These are phyloP conservation scores for Carex arenaria DNA, from an alignment of 202 grass and related monocot species.

Conservation along the genomic window DNA sequence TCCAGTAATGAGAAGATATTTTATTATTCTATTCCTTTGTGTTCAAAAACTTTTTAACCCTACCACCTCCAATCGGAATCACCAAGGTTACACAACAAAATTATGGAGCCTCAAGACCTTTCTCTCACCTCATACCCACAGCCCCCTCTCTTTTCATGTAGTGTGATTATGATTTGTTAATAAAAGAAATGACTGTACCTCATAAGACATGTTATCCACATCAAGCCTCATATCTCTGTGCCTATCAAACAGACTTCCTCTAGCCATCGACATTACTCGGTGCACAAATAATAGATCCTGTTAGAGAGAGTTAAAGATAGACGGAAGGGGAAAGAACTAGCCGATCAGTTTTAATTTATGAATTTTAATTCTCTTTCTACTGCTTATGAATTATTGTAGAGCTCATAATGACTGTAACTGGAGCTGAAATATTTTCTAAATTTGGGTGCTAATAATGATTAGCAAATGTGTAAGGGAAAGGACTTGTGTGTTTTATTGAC, in stretches of 20 bases:
- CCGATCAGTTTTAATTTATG: neutral
- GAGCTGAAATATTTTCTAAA: neutral
- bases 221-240: conserved; percentile 50
- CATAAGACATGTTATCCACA: conserved; percentile 55
- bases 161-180: neutral
- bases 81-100: neutral
- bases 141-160: neutral
- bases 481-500: neutral
- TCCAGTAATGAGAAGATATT: neutral
- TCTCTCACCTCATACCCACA: neutral
- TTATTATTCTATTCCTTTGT: neutral
- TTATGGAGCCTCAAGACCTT: neutral
- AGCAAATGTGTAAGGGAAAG: neutral
- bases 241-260: conserved; percentile 40
- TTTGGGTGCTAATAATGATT: neutral
- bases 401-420: neutral
- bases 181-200: conserved; percentile 19
- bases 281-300: conserved; percentile 39
- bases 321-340: neutral
- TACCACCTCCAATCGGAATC: neutral
- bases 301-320: neutral
- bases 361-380: neutral
- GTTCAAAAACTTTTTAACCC: neutral
- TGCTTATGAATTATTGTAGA: neutral
- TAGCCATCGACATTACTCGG: conserved; percentile 21